Evolutionary conservation across 2,329 filamentous ascomycete species (phyloP).

Genomic region (Aspergillus sp.): DNA sequence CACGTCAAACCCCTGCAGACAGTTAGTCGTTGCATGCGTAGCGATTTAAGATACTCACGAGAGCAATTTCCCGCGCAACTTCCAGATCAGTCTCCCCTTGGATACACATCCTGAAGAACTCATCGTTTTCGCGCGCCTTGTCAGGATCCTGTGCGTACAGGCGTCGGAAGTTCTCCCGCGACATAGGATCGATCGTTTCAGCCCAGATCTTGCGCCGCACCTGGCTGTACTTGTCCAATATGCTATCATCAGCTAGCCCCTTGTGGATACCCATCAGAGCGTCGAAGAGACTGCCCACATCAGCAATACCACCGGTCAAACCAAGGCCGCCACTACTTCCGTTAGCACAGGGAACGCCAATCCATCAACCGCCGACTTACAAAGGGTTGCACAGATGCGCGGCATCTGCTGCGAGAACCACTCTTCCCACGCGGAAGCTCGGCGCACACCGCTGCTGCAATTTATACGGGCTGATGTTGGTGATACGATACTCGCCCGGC

Average conservation of each 20-base stretch:
- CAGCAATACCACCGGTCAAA: slow-evolving; percentile 63
- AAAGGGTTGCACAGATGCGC: slow-evolving; percentile 58
- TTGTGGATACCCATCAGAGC: slow-evolving; percentile 50
- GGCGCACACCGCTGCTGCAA: slow-evolving; percentile 61
- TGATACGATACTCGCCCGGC: slow-evolving; percentile 55
- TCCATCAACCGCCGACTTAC: slow-evolving; percentile 27
- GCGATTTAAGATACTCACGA: slow-evolving; percentile 16
- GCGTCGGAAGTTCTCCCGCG: slow-evolving; percentile 41
- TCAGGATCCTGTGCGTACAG: slow-evolving; percentile 34
- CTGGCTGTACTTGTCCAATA: slow-evolving; percentile 44
- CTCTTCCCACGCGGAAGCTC: slow-evolving; percentile 55
- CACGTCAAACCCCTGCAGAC: slow-evolving; percentile 22
- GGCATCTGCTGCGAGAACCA: slow-evolving; percentile 60
- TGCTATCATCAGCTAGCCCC: slow-evolving; percentile 36
- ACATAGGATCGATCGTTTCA: slow-evolving; percentile 39
- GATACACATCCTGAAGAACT: slow-evolving; percentile 34
- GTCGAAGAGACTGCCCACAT: slow-evolving; percentile 60
- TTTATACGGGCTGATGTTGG: slow-evolving; percentile 59
- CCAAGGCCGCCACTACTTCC: slow-evolving; percentile 55
- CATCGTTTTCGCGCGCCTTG: slow-evolving; percentile 33
- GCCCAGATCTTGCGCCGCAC: slow-evolving; percentile 39
- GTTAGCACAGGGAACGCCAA: neutral
- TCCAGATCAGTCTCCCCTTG: slow-evolving; percentile 29
- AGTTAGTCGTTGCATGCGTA: neutral
- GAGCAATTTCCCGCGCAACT: slow-evolving; percentile 23